Percentiles rank a stretch among this genome's conserved stretches.
Conservation (phyloP, 2,329 filamentous ascomycete genomes). For the Trichophyton simii region DNA sequence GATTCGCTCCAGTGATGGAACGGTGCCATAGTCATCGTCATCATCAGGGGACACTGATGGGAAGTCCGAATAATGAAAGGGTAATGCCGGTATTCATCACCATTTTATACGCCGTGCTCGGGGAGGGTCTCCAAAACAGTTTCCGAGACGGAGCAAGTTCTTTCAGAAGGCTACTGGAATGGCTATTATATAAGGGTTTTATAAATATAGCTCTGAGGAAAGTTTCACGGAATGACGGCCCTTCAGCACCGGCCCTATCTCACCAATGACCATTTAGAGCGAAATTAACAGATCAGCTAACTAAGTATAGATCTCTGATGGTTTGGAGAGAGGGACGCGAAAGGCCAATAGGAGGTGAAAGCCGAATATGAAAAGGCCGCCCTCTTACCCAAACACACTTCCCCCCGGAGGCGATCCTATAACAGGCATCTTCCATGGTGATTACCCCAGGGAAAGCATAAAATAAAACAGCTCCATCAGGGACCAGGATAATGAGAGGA, state of each 20-base stretch:
- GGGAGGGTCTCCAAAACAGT: neutral
- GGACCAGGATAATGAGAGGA: neutral
- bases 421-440: neutral
- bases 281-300: neutral
- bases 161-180: neutral
- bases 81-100: conserved; percentile 1
- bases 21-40: too few species aligned
- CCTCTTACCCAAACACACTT: too few species aligned
- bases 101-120: neutral
- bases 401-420: conserved; percentile 1
- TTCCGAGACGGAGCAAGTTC: too few species aligned
- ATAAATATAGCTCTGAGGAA: neutral
- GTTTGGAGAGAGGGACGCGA: neutral
- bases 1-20: neutral
- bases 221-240: neutral
- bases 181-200: neutral
- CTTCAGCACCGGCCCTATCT: conserved; percentile 1
- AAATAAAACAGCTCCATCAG: neutral
- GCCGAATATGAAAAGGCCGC: neutral
- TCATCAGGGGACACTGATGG: neutral
- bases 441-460: conserved; percentile 2
- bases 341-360: neutral
- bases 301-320: neutral
- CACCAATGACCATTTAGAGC: neutral
- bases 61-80: neutral